Base-by-base conservation (phyloP, 768 basidiomycete genomes). In the Holtermannia corniformis region DNA sequence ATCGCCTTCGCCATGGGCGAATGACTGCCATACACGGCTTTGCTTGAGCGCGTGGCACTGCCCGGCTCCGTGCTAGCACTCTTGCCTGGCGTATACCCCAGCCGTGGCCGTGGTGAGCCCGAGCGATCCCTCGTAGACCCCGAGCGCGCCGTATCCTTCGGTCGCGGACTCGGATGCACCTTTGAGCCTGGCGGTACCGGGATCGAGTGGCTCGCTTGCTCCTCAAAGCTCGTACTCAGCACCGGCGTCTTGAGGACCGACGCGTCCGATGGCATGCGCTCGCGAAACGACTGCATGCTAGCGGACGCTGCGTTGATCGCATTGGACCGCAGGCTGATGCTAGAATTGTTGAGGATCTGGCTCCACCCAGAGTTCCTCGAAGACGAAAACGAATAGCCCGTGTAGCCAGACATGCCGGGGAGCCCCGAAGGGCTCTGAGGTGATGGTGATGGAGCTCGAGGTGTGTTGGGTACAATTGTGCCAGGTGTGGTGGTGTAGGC, bases 321-420 rank as follows among this genome's bases (percentile, higher is more conserved):
- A 37, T 52, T 56, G 49, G 51, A 44, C 23, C 56, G 49, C 4
- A 63, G 47, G 5, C 59, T 61, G 1, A 64, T 54, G 11, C 51
- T 55, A 16, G 61, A 62, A 1, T 55, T 54, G 23, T 61, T 62
- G 26, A 64, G 46, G 47, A 67, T 63, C 51, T 65, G 64, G 22
- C 61, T 63, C 59, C 58, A 67, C 19, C 63, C 63, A 27, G 65
- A 67, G 26, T 44, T 61, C 16, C 55, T 20, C 23, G 42, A 57
- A 16, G 28, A 49, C 2, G 52, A 54, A 21, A 26, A 20, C 13
- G 2, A 14, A 52, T 52, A 48, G n/a, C 44, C 19, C 44, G 42
- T 27, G 21, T 52, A 20, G 23, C 26, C 19, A 44, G 55, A 56
- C 43, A 48, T 47, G 32, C 47, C 47, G n/a, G 26, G 41, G 51